Percentiles rank a stretch among this genome's conserved stretches.
Conservation (phyloP, 1,284 basidiomycete species). For the Fomitiporia mediterranea region DNA sequence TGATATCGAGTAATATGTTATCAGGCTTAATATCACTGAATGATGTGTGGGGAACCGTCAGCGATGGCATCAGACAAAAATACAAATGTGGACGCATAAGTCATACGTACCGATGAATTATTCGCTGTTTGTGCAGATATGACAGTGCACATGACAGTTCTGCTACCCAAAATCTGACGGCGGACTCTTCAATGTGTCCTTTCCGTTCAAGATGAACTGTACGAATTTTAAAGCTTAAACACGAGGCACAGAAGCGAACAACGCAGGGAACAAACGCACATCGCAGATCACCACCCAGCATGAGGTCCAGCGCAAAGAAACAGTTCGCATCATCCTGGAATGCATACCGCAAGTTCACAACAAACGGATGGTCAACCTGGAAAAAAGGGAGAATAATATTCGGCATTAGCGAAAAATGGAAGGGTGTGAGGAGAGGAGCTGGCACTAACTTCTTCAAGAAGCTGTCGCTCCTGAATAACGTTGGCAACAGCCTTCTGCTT, state of each 20-base stretch:
- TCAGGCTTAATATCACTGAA: slow-evolving; percentile 94
- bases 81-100: slow-evolving; percentile 14
- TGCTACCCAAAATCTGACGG: slow-evolving; percentile 86
- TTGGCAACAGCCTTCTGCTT: slow-evolving; percentile 92
- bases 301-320: slow-evolving; percentile 95
- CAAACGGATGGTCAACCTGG: slow-evolving; percentile 91
- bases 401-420: slow-evolving; percentile 25
- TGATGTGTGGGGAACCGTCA: slow-evolving; percentile 34
- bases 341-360: slow-evolving; percentile 93
- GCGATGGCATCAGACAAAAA: background rate
- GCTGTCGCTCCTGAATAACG: slow-evolving; percentile 87
- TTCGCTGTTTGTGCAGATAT: slow-evolving; percentile 88
- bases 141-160: slow-evolving; percentile 83
- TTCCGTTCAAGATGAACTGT: slow-evolving; percentile 86
- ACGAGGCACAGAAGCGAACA: slow-evolving; percentile 37
- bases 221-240: slow-evolving; percentile 14
- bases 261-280: slow-evolving; percentile 47
- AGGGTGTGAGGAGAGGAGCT: slow-evolving; percentile 27
- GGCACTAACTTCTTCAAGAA: slow-evolving; percentile 77
- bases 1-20: slow-evolving; percentile 89
- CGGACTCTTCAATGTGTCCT: slow-evolving; percentile 71
- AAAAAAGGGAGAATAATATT: slow-evolving; percentile 18
- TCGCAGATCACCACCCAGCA: slow-evolving; percentile 92
- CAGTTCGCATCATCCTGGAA: slow-evolving; percentile 98
- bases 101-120: slow-evolving; percentile 84